phyloP scores from a whole-genome alignment of 306 rosid genomes.

The Alnus glutinosa region DNA sequence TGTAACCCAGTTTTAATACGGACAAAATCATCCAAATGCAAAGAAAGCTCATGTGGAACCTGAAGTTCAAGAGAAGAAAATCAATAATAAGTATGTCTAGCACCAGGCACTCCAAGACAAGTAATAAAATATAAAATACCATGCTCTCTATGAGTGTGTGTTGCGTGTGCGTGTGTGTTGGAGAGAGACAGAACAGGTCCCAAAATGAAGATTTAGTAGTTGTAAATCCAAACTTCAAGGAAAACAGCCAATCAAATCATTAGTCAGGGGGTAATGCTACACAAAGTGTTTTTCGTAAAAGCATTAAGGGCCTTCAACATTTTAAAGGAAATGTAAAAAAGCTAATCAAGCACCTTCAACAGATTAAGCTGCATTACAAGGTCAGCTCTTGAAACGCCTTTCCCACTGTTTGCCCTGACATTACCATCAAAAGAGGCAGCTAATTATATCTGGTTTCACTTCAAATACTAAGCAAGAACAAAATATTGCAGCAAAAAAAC shows the following conservation, averaged over 20 bases:
- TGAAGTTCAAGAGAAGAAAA: conserved; percentile 39
- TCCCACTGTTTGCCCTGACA: conserved; percentile 67
- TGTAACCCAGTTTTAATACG: conserved; percentile 81
- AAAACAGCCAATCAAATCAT: not conserved
- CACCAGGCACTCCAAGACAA: conserved; percentile 5
- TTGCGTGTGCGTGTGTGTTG: not conserved
- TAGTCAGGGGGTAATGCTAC: conserved; percentile 23
- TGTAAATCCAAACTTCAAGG: conserved; percentile 6
- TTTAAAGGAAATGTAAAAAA: conserved; percentile 9
- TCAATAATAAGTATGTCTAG: conserved; percentile 4
- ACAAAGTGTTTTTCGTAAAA: conserved; percentile 15
- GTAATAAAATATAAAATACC: conserved; percentile 18
- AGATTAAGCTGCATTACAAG: conserved; percentile 61
- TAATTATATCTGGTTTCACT: not conserved
- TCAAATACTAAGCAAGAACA: conserved; percentile 17
- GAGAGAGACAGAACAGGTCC: not conserved
- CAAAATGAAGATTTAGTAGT: conserved; percentile 19
- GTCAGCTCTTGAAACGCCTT: conserved; percentile 69
- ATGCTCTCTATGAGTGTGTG: no score
- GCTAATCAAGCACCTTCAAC: conserved; percentile 54
- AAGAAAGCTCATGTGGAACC: conserved; percentile 70
- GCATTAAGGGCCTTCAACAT: not conserved
- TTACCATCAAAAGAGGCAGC: conserved; percentile 27
- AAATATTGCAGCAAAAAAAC: conserved; percentile 36
- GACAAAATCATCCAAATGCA: conserved; percentile 72